Conservation (phyloP, 73 alveolate genomes). For the Paramecium tetraurelia region DNA sequence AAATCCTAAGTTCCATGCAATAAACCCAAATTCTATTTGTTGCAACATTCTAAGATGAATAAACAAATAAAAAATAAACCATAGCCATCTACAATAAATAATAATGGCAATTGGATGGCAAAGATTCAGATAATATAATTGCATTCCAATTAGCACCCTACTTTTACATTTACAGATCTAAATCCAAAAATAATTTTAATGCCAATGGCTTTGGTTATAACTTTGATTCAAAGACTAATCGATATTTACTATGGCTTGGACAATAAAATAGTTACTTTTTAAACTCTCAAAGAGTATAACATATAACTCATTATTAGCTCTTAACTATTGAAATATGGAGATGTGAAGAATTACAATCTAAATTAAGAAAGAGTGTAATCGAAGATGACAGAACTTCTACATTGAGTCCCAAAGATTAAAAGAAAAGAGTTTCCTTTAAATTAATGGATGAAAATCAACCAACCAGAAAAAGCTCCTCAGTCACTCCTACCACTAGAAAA, state of each 20-base stretch:
- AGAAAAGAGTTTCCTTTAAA: conserved; percentile 27
- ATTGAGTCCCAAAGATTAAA: neutral
- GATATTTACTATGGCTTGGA: neutral
- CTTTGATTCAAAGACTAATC: neutral
- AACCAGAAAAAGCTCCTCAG: conserved; percentile 30
- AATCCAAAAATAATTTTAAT: neutral
- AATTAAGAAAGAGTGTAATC: neutral
- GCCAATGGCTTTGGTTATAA: neutral
- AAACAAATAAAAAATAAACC: neutral
- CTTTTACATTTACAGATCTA: neutral
- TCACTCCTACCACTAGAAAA: neutral
- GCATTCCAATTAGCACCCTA: neutral
- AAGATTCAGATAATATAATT: neutral
- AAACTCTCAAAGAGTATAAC: neutral
- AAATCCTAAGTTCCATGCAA: neutral
- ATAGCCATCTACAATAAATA: neutral
- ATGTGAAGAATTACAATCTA: conserved; percentile 13
- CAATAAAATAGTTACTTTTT: neutral
- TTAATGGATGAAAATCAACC: neutral
- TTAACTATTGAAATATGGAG: conserved; percentile 21
- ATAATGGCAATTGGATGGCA: neutral
- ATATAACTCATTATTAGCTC: neutral
- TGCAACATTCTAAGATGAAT: neutral
- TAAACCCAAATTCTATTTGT: neutral
- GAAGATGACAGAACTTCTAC: conserved; percentile 6